Base-by-base conservation (phyloP, 2,329 filamentous ascomycete genomes). In the Drechmeria coniospora region DNA sequence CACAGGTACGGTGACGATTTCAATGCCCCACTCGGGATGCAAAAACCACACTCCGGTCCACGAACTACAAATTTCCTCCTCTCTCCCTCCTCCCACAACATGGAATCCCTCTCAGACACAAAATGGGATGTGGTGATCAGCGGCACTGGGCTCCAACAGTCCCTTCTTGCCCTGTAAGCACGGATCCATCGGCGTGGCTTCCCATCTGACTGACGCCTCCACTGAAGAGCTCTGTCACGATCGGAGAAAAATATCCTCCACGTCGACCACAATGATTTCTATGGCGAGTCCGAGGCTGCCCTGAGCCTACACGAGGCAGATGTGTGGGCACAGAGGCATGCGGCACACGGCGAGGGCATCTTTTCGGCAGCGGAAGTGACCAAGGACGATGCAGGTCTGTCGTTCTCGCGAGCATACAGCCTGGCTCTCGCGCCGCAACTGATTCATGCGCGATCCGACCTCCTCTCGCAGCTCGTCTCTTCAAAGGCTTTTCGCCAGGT, bases 241-340 rank as follows among this genome's bases (percentile, higher is more conserved):
- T 92, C 84, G 36, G 77, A 75, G 49, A 92, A 92, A 63, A 90
- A 82, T 44, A 71, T 94, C 39, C 68, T 95, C 34, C 87, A 95
- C 51, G 61, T 94, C 49, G 87, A 95, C 49, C 68, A 70, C 37
- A 86, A 92, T 57, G 65, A 74, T 36, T 92, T 82, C 54, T 95
- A 95, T 56, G 87, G 87, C 43, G 80, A 79, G 29, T 52, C 75
- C 21, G 83, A 93, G 48, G 84, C 87, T 36, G 82, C 83, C 2
- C 69, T 95, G 39, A 90, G 75, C 52, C 61, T 94, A 20, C 68
- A 81, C 35, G 87, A 94, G 49, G 75, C 72, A 21, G 75, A 86
- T 40, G 63, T 65, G 21, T 95, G 84, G 83, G 73, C 64, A 24
- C 56, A 61, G 25, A 41, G 43, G 29, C 43, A 61, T 25, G 40